phyloP scores from a whole-genome alignment of 2,329 filamentous ascomycete genomes.

The Fusarium clavum region DNA sequence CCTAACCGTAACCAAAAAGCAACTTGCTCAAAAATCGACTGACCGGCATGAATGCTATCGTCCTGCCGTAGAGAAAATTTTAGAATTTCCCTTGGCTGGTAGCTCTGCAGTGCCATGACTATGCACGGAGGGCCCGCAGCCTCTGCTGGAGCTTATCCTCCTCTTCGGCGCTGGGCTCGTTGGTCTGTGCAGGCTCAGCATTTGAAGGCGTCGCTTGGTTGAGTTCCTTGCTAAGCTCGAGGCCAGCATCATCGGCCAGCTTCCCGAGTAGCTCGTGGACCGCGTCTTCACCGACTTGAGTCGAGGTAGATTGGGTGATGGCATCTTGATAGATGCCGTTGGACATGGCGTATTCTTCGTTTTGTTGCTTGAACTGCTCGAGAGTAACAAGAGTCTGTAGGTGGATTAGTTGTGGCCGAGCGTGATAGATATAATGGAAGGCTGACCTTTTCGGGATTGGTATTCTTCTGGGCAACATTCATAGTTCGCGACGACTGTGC shows the following conservation, averaged over 20 bases:
- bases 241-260: constrained; percentile 87
- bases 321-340: constrained; percentile 87
- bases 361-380: constrained; percentile 71
- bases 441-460: constrained; percentile 67
- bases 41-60: constrained; percentile 6
- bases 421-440: fast-evolving
- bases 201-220: constrained; percentile 66
- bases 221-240: constrained; percentile 84
- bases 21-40: constrained; percentile 1
- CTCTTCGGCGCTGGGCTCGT: constrained; percentile 79
- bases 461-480: constrained; percentile 67
- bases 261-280: constrained; percentile 88
- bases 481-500: constrained; percentile 68
- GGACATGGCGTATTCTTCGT: constrained; percentile 72
- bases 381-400: constrained; percentile 68
- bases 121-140: constrained; percentile 66
- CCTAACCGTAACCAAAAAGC: constrained; percentile 39
- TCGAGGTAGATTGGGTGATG: constrained; percentile 79
- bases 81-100: neutral
- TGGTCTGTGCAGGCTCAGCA: constrained; percentile 68
- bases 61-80: neutral
- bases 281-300: constrained; percentile 82
- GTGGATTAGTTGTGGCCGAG: constrained; percentile 4
- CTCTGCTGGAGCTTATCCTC: constrained; percentile 79
- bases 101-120: constrained; percentile 12